Base-by-base conservation (phyloP, 2,329 filamentous ascomycete species). In the Atkinsonella hypoxylon region DNA sequence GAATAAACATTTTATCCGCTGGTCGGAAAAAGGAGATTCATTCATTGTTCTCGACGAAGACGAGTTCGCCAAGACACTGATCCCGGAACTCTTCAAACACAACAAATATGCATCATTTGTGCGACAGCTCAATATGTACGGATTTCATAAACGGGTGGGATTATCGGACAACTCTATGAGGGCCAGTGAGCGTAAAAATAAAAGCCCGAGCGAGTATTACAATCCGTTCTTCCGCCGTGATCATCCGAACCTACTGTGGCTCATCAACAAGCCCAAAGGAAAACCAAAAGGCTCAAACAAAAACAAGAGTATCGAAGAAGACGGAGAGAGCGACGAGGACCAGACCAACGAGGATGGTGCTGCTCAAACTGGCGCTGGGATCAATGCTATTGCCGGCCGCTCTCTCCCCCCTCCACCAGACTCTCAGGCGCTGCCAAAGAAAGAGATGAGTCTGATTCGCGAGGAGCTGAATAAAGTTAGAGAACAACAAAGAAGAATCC, bases 61-160 rank as follows among this genome's bases (percentile, higher is more conserved):
- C 62, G 91, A 95, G 69, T 98, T 98, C 64, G 96, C 93, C 18
- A 97, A 96, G 70, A 89, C 87, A 38, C 85, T 98, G 59, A 87
- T 98, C 22, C 93, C 93, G 1, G 95, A 97, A 67, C 83, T 97
- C 55, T 98, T 98, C 77, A 98, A 98, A 69, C 93, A 98, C 71
- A 95, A 91, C 76, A 96, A 96, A 66, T 96, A 96, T 68, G 90
- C 90, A 45, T 95, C 90, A 57, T 96, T 96, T 64, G 90, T 96
- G 50, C 84, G 90, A 36, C 90, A 96, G 65, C 76, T 96, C 55
- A 95, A 96, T 68, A 96, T 96, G 75, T 96, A 95, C 66, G 90
- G 95, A 55, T 98, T 98, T 62, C 93, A 98, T 75, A 98, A 98
- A 73, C 85, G 87, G 41, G 87, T 93, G 4, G 87, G 87, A 4